Conservation (phyloP, 805 yeast species). For the Barnettozyma californica region DNA sequence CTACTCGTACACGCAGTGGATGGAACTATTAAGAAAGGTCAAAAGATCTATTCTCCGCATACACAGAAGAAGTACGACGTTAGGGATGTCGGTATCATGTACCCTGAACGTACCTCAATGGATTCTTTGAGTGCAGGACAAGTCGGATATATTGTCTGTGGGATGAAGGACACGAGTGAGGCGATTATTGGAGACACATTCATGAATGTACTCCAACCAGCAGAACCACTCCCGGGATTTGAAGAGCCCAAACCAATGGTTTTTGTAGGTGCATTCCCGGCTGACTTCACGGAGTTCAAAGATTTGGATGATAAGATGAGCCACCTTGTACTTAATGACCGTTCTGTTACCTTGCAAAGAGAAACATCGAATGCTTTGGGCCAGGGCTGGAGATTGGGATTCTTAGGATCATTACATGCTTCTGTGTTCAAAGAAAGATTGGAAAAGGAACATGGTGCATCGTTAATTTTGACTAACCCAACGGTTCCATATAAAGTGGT, state of each 20-base stretch:
- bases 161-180: slow-evolving; percentile 82
- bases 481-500: slow-evolving; percentile 87
- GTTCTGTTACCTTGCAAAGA: slow-evolving; percentile 83
- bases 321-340: slow-evolving; percentile 83
- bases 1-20: slow-evolving; percentile 80
- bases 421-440: slow-evolving; percentile 89
- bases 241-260: slow-evolving; percentile 98
- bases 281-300: slow-evolving; percentile 88
- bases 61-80: slow-evolving; percentile 75
- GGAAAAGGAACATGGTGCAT: slow-evolving; percentile 91
- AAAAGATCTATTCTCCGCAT: slow-evolving; percentile 71
- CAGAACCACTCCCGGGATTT: slow-evolving; percentile 86
- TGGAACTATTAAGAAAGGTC: slow-evolving; percentile 71
- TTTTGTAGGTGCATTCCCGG: slow-evolving; percentile 96
- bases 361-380: slow-evolving; percentile 94
- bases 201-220: slow-evolving; percentile 50
- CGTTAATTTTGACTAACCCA: slow-evolving; percentile 88
- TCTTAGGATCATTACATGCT: slow-evolving; percentile 91
- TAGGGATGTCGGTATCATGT: slow-evolving; percentile 92
- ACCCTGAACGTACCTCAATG: slow-evolving; percentile 76
- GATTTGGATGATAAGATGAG: slow-evolving; percentile 85
- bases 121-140: slow-evolving; percentile 77
- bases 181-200: slow-evolving; percentile 92
- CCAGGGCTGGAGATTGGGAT: slow-evolving; percentile 96
- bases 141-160: slow-evolving; percentile 91